A percentile compares a stretch with the other conserved stretches of the same genome.
These are phyloP conservation scores for Coemansia sp. DNA, from an alignment of 192 early-diverging fungal species.

Conservation along the genomic window DNA sequence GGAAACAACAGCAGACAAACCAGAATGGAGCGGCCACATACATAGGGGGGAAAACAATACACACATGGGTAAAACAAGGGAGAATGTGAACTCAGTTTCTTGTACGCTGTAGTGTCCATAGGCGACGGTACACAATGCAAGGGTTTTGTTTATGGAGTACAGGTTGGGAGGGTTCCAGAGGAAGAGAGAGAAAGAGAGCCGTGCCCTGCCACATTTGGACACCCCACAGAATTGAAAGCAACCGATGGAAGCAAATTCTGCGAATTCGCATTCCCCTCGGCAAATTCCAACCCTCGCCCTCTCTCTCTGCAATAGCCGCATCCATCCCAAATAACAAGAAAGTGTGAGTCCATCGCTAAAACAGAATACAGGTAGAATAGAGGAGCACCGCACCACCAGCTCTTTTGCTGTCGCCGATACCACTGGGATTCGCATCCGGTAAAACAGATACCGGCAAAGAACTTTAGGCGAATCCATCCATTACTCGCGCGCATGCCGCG, in stretches of 20 bases:
- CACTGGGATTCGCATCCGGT: too few relatives aligned
- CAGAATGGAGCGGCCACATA: not conserved
- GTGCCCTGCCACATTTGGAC: not conserved
- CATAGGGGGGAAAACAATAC: not conserved
- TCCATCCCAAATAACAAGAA: conserved; percentile 5
- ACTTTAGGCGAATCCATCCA: not conserved
- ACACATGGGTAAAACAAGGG: not conserved
- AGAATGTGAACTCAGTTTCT: conserved; percentile 10
- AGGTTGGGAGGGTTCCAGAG: not conserved
- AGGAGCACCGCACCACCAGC: too few relatives aligned
- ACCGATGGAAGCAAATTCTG: not conserved
- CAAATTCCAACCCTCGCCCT: not conserved
- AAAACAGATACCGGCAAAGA: too few relatives aligned
- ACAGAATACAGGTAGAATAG: not conserved
- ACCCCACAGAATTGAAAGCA: not conserved
- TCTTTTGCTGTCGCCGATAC: too few relatives aligned
- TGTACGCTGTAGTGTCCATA: conserved; percentile 11
- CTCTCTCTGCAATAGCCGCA: not conserved
- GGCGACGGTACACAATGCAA: not conserved
- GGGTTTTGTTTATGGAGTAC: conserved; percentile 3
- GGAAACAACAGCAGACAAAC: not conserved
- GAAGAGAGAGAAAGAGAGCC: not conserved
- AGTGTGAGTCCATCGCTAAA: not conserved
- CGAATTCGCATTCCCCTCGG: not conserved
- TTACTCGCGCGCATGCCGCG: not conserved